Conservation (phyloP, 2,329 filamentous ascomycete species). For the Paradendryphiella salina region DNA sequence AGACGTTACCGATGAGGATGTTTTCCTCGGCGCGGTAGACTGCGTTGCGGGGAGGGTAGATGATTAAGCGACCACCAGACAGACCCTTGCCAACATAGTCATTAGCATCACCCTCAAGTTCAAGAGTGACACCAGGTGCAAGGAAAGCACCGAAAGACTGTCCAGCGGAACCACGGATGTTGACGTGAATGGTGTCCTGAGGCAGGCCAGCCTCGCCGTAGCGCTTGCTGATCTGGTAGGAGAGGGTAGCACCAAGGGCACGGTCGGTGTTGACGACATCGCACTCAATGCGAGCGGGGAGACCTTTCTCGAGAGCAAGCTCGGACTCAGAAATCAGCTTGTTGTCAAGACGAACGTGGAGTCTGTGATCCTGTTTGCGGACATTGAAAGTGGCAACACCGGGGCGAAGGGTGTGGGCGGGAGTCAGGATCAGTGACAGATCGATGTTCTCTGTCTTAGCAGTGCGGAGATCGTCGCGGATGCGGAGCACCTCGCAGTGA, state of each 20-base stretch:
- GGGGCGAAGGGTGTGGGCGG: slow-evolving; percentile 91
- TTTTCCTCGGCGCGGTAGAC: slow-evolving; percentile 98
- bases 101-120: slow-evolving; percentile 93
- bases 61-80: slow-evolving; percentile 87
- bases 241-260: slow-evolving; percentile 88
- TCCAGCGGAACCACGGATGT: slow-evolving; percentile 93
- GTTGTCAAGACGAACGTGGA: slow-evolving; percentile 92
- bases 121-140: slow-evolving; percentile 88
- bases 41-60: slow-evolving; percentile 87
- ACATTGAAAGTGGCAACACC: slow-evolving; percentile 97
- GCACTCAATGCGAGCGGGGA: slow-evolving; percentile 91
- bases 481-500: slow-evolving; percentile 80
- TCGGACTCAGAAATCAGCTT: slow-evolving; percentile 96
- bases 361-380: slow-evolving; percentile 93
- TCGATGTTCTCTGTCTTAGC: slow-evolving; percentile 93
- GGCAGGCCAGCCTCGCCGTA: slow-evolving; percentile 89
- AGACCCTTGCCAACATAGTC: slow-evolving; percentile 97
- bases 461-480: slow-evolving; percentile 84
- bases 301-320: slow-evolving; percentile 88
- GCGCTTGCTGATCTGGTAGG: slow-evolving; percentile 91
- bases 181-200: slow-evolving; percentile 91
- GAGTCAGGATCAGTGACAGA: slow-evolving; percentile 86
- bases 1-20: slow-evolving; percentile 89
- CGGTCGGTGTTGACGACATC: slow-evolving; percentile 97
- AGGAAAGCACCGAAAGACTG: slow-evolving; percentile 96